Percentiles rank a stretch among this genome's conserved stretches.
Conservation (phyloP, 441 rosid species). For the Viola pubescens region DNA sequence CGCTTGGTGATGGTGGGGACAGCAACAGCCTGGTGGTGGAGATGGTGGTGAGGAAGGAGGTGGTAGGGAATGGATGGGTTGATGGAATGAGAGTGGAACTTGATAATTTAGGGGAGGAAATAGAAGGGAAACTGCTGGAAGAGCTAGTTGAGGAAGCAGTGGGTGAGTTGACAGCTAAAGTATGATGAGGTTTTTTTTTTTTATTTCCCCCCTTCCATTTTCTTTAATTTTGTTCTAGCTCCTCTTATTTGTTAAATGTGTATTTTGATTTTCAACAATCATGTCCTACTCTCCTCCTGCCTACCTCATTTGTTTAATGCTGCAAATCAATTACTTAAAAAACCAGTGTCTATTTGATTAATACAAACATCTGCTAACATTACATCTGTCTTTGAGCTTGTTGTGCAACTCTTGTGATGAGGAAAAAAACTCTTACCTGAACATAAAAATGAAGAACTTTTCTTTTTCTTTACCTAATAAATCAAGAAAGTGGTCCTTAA, state of each 20-base stretch:
- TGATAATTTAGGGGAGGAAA: constrained; percentile 44
- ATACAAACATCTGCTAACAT: no score
- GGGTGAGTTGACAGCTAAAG: constrained; percentile 33
- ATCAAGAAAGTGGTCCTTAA: no score
- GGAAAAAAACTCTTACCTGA: no score
- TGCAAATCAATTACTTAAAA: neutral
- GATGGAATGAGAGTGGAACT: constrained; percentile 37
- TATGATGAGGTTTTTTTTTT: constrained; percentile 19
- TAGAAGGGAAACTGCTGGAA: constrained; percentile 53
- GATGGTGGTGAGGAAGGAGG: constrained; percentile 51
- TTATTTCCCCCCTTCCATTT: neutral
- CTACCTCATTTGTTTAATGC: constrained; percentile 17
- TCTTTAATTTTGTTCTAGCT: constrained; percentile 10
- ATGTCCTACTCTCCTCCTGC: constrained; percentile 1
- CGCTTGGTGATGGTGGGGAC: constrained; percentile 34
- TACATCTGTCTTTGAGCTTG: no score
- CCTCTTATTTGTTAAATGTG: constrained; percentile 21
- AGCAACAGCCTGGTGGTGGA: constrained; percentile 50
- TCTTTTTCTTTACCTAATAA: no score
- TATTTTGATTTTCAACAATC: constrained; percentile 23
- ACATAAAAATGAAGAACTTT: no score
- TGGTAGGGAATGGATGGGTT: constrained; percentile 60
- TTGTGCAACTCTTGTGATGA: no score
- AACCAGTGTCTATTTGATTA: no score
- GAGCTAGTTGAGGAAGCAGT: constrained; percentile 76